Conservation (phyloP, 2,329 filamentous ascomycete genomes). For the Oidium heveae region DNA sequence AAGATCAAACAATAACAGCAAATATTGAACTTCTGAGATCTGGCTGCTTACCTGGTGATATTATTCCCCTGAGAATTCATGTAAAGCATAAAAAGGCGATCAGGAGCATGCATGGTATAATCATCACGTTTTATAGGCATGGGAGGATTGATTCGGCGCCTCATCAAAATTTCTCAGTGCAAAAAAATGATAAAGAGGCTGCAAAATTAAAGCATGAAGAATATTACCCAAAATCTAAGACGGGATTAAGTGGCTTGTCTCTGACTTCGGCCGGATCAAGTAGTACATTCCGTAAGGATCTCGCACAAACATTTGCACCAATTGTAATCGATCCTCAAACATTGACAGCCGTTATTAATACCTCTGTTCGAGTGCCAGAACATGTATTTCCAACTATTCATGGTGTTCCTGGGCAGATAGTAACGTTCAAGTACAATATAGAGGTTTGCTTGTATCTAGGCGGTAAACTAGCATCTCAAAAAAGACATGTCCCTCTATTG, state of each 20-base stretch:
- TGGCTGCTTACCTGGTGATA: slow-evolving; percentile 68
- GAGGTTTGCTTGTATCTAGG: slow-evolving; percentile 86
- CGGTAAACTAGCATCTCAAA: slow-evolving; percentile 53
- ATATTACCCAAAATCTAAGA: slow-evolving; percentile 66
- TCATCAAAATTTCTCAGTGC: slow-evolving; percentile 22
- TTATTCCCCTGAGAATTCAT: slow-evolving; percentile 51
- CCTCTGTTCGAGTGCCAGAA: slow-evolving; percentile 65
- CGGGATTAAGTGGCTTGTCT: slow-evolving; percentile 65
- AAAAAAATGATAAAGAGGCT: slow-evolving; percentile 31
- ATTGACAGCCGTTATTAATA: slow-evolving; percentile 54
- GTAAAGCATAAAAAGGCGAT: slow-evolving; percentile 76
- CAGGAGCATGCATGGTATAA: slow-evolving; percentile 77
- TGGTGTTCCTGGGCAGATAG: slow-evolving; percentile 74
- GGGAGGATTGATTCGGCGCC: slow-evolving; percentile 65
- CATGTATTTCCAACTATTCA: slow-evolving; percentile 82
- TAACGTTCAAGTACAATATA: slow-evolving; percentile 81
- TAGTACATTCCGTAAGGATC: slow-evolving; percentile 85
- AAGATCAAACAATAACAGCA: slow-evolving; percentile 61
- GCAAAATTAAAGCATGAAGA: slow-evolving; percentile 46
- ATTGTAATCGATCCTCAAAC: slow-evolving; percentile 66
- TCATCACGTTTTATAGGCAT: slow-evolving; percentile 77
- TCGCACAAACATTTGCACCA: slow-evolving; percentile 70
- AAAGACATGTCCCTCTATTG: slow-evolving; percentile 15
- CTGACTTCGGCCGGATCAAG: slow-evolving; percentile 66
- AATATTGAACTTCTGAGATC: slow-evolving; percentile 61